A percentile compares a stretch with the other conserved stretches of the same genome.
These are phyloP conservation scores for Neospermospora avenae DNA, from an alignment of 2,329 filamentous ascomycete genomes.

Conservation along the genomic window DNA sequence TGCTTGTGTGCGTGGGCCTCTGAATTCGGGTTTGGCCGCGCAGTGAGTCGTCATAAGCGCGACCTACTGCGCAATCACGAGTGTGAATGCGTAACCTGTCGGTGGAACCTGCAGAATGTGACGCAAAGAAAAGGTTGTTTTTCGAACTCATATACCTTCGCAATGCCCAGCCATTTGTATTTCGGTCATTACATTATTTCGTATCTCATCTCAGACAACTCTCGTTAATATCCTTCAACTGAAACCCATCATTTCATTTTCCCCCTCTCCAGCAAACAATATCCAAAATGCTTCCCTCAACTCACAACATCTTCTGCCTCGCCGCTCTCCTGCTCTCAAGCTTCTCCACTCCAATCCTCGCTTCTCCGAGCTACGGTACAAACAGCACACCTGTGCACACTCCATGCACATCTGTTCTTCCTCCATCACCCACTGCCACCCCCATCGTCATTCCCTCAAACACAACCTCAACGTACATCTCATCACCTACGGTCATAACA, in stretches of 20 bases:
- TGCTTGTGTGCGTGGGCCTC: background rate
- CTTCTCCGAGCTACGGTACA: background rate
- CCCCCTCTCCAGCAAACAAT: conserved; percentile 32
- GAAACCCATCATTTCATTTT: too few relatives aligned
- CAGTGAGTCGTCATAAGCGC: conserved; percentile 1
- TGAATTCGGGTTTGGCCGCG: background rate
- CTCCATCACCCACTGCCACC: background rate
- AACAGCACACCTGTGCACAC: background rate
- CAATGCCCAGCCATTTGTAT: background rate
- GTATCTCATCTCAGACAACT: background rate
- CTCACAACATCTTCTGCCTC: background rate
- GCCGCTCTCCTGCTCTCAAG: background rate
- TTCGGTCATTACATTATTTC: background rate
- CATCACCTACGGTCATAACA: background rate
- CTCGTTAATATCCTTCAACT: background rate
- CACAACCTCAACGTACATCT: background rate
- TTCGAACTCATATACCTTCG: background rate
- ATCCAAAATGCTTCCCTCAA: conserved; percentile 1
- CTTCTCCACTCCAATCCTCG: background rate
- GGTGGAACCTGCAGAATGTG: background rate
- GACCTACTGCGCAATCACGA: background rate
- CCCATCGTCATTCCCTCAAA: background rate
- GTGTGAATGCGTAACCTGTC: background rate
- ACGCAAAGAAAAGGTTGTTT: background rate
- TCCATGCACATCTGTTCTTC: background rate